phyloP scores from a whole-genome alignment of 768 basidiomycete genomes.

The Mycena amicta region DNA sequence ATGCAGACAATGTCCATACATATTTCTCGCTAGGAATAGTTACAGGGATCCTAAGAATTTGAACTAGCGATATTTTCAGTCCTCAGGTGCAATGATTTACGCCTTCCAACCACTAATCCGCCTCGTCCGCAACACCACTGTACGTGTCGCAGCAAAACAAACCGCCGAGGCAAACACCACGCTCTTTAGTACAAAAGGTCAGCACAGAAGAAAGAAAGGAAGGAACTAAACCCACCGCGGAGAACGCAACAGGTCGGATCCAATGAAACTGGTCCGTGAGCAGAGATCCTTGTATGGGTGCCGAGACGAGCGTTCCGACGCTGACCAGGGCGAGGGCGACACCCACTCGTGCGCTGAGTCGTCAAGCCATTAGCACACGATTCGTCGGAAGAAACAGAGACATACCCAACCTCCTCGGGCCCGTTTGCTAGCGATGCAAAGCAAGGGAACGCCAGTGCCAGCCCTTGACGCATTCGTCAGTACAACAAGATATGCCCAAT shows the following conservation, averaged over 20 bases:
- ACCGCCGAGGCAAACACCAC: background rate
- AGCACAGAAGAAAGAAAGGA: background rate
- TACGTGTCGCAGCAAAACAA: background rate
- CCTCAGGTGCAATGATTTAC: too few species aligned
- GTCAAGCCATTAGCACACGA: background rate
- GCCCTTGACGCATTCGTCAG: background rate
- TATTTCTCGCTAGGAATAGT: too few species aligned
- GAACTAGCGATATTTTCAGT: too few species aligned
- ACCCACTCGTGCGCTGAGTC: slow-evolving; percentile 38
- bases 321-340: slow-evolving; percentile 19
- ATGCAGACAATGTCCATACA: too few species aligned
- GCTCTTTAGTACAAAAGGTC: background rate
- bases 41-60: too few species aligned
- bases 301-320: slow-evolving; percentile 1
- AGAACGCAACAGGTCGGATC: slow-evolving; percentile 1
- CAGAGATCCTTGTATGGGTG: slow-evolving; percentile 2
- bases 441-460: background rate
- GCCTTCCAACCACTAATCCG: background rate
- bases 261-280: slow-evolving; percentile 1
- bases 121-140: background rate
- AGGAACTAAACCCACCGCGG: background rate
- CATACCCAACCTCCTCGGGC: slow-evolving; percentile 25
- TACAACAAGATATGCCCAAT: background rate
- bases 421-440: background rate
- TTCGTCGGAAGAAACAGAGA: background rate